A percentile compares a stretch with the other conserved stretches of the same genome.
Evolutionary conservation across 2,329 filamentous ascomycete species (phyloP).

Genomic region (Talaromyces sp.): DNA sequence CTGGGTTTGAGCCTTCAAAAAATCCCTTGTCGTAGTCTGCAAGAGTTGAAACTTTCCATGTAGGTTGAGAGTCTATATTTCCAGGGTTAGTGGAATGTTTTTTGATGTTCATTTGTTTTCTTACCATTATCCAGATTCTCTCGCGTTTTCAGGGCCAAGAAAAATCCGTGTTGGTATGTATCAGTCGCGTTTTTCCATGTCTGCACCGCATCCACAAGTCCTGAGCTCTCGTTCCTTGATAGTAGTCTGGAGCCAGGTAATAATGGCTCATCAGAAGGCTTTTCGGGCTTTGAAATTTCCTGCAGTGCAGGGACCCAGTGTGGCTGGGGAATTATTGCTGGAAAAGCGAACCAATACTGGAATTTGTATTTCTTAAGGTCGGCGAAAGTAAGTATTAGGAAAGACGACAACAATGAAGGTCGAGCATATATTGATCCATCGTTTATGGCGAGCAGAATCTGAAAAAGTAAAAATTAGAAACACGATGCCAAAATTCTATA

Average conservation of each 20-base stretch:
- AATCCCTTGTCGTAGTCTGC: constrained; percentile 80
- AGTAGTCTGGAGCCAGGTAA: constrained; percentile 39
- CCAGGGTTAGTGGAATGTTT: constrained; percentile 15
- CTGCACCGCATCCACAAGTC: constrained; percentile 74
- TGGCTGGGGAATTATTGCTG: constrained; percentile 83
- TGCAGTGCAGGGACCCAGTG: constrained; percentile 61
- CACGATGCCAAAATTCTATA: background rate
- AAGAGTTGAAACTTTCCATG: constrained; percentile 72
- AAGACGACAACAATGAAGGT: constrained; percentile 84
- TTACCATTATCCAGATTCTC: constrained; percentile 18
- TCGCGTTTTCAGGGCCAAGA: constrained; percentile 75
- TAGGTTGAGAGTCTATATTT: constrained; percentile 43
- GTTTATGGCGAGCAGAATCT: constrained; percentile 97
- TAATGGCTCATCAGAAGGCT: constrained; percentile 16
- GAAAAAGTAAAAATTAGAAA: constrained; percentile 11
- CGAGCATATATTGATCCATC: constrained; percentile 95
- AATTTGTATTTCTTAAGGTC: constrained; percentile 97
- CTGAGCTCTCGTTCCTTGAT: constrained; percentile 64
- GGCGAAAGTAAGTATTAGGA: constrained; percentile 84
- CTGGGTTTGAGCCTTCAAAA: constrained; percentile 65
- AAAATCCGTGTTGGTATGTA: constrained; percentile 84
- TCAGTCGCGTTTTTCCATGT: constrained; percentile 84
- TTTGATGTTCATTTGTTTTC: constrained; percentile 34
- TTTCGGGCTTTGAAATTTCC: constrained; percentile 10
- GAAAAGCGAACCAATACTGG: constrained; percentile 97